Evolutionary conservation across 225 moss, liverwort and hornwort genomes (phyloP), one percentile per base, ranked within the genome.

Genomic region (Marchantia paleacea): DNA sequence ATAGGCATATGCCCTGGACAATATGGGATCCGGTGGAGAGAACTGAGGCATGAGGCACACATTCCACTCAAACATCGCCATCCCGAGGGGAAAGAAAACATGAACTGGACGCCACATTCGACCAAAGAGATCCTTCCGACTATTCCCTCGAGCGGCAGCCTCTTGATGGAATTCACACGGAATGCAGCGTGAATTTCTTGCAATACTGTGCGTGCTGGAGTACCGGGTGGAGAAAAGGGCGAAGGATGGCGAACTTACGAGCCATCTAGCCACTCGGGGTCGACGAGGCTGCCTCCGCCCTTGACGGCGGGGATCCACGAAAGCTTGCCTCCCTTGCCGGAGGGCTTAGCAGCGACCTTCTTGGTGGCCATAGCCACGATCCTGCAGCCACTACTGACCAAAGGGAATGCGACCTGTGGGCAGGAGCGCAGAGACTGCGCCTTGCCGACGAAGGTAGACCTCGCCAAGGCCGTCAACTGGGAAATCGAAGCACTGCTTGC

Each of bases 221-320:
- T 39, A 5, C 39, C 71, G 24, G 47, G n/a, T 22, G 72, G 12
- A 24, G 22, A 22, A 75, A 39, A 15, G 22, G 47, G 12, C 7
- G 30, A 54, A 49, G 29, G 64, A 18, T 28, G 31, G 15, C 12
- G 50, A 31, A 85, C 93, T 89, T 75, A 99, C 99, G 95, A 95
- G 88, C 88, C 86, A 74, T 99, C 94, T 18, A 99, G 90, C 99
- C 99, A 99, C 80, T 95, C 92, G 61, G 99, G 99, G 84, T 99
- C 90, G 66, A 81, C 76, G 78, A 99, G 75, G 88, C 86, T 90
- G 80, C 94, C 94, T 1, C 91, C 88, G 8, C 88, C 85, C 84
- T 60, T 87, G 20, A 94, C 89, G 19, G 64, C 94, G 0, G 99
- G 99, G n/a, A 99, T 10, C 99, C 99, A 99, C 60, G 94, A 99